Percentiles rank a stretch among this genome's conserved stretches.
These are phyloP conservation scores for Gynochthodes officinalis DNA, from an alignment of 257 asterid genomes.

Conservation along the genomic window DNA sequence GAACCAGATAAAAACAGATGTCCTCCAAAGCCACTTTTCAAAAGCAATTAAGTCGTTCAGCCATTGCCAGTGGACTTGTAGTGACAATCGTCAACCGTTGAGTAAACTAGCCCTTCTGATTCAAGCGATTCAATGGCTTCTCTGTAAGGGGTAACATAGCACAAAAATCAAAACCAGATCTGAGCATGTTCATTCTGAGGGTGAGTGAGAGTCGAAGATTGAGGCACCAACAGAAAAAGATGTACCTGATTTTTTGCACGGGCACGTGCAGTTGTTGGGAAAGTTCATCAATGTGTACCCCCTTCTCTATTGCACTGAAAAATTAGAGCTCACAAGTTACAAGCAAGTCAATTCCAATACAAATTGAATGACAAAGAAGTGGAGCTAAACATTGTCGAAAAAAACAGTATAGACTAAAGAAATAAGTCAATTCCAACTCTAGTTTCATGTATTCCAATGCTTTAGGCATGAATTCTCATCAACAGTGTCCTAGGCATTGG, in stretches of 20 bases:
- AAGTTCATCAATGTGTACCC: conserved; percentile 62
- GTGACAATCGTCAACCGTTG: conserved; percentile 76
- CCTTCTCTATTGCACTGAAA: conserved; percentile 55
- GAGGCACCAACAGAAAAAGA: conserved; percentile 22
- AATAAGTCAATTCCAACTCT: neutral
- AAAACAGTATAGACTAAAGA: neutral
- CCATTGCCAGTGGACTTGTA: conserved; percentile 66
- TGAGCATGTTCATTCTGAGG: neutral
- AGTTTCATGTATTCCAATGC: neutral
- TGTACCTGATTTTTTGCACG: conserved; percentile 45
- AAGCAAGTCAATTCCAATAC: neutral
- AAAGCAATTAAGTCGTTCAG: conserved; percentile 26
- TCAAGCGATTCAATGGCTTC: conserved; percentile 59
- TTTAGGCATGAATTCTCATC: neutral
- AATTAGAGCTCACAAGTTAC: conserved; percentile 14
- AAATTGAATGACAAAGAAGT: neutral
- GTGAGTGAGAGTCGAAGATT: conserved; percentile 15
- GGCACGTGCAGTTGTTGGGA: conserved; percentile 51
- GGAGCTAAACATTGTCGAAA: neutral
- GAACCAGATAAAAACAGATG: neutral
- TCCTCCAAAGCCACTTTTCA: neutral
- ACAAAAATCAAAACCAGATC: conserved; percentile 14
- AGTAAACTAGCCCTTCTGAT: conserved; percentile 60
- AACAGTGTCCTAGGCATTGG: neutral
- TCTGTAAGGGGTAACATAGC: conserved; percentile 35